Conservation (phyloP, 306 rosid species). For the Prunus mume region DNA sequence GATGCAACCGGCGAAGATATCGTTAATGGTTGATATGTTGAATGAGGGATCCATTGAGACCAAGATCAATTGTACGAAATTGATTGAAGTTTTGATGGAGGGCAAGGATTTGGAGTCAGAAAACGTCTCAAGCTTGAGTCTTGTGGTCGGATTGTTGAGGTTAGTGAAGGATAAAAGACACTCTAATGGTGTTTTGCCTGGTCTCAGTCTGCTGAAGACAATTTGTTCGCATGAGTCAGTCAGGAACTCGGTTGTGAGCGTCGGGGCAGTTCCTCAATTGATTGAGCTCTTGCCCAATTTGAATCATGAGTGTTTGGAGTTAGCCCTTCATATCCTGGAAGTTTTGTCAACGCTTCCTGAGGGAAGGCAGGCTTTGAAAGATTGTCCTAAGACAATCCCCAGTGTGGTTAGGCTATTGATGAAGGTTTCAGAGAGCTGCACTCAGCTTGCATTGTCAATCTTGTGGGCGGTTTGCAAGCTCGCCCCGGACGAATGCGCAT, state of each 20-base stretch:
- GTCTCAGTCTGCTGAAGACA: conserved; percentile 48
- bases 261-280: conserved; percentile 63
- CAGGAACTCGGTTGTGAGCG: conserved; percentile 49
- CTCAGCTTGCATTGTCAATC: conserved; percentile 58
- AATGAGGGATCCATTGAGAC: conserved; percentile 78
- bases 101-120: conserved; percentile 45
- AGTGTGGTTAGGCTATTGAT: conserved; percentile 59
- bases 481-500: conserved; percentile 71
- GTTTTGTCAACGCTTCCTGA: conserved; percentile 54
- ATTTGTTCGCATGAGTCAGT: conserved; percentile 46
- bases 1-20: conserved; percentile 63
- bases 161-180: conserved; percentile 62
- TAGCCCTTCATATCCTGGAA: conserved; percentile 54
- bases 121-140: conserved; percentile 56
- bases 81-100: conserved; percentile 49
- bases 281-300: conserved; percentile 54
- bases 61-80: conserved; percentile 67
- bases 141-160: conserved; percentile 67
- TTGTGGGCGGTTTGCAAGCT: conserved; percentile 73
- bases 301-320: conserved; percentile 51
- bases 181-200: conserved; percentile 53
- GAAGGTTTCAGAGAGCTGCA: conserved; percentile 80
- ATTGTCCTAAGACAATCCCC: conserved; percentile 58
- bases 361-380: conserved; percentile 68
- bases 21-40: conserved; percentile 66